A percentile compares a stretch with the other conserved stretches of the same genome.
Evolutionary conservation across 2,329 filamentous ascomycete species (phyloP).

Genomic region (Sclerotinia spermophila): DNA sequence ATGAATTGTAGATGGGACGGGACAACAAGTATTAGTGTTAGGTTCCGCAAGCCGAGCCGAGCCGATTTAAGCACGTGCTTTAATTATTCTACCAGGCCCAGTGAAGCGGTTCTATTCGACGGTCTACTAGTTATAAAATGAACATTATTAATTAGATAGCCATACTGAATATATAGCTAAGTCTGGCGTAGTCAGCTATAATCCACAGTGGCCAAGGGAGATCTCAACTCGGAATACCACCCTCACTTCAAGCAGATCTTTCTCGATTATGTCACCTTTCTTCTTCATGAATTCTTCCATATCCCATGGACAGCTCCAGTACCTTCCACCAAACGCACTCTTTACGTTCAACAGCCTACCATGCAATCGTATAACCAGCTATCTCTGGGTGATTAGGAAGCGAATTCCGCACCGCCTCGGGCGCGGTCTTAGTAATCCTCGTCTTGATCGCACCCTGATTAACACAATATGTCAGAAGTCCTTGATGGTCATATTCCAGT

Average conservation of each 20-base stretch:
- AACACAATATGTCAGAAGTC: conserved; percentile 41
- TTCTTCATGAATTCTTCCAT: conserved; percentile 43
- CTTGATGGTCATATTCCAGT: conserved; percentile 44
- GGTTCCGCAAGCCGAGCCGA: neutral
- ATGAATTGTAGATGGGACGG: neutral
- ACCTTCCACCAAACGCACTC: conserved; percentile 48
- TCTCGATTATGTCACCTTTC: conserved; percentile 43
- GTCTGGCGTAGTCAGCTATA: neutral
- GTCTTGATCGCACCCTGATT: conserved; percentile 40
- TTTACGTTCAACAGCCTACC: conserved; percentile 41
- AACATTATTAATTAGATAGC: neutral
- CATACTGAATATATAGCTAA: neutral
- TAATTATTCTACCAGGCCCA: neutral
- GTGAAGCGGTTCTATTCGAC: neutral
- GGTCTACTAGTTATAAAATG: neutral
- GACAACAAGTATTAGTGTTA: neutral
- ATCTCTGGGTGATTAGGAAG: neutral
- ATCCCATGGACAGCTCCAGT: conserved; percentile 45
- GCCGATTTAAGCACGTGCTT: neutral
- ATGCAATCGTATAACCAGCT: conserved; percentile 44
- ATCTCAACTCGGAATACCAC: conserved; percentile 26
- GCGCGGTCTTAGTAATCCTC: conserved; percentile 38
- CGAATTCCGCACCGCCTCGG: neutral
- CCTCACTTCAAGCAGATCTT: conserved; percentile 36
- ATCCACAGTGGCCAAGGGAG: neutral